Evolutionary conservation across 1,284 basidiomycete species (phyloP), one percentile per base, ranked within the genome.

Genomic region (Pholiota adiposa): DNA sequence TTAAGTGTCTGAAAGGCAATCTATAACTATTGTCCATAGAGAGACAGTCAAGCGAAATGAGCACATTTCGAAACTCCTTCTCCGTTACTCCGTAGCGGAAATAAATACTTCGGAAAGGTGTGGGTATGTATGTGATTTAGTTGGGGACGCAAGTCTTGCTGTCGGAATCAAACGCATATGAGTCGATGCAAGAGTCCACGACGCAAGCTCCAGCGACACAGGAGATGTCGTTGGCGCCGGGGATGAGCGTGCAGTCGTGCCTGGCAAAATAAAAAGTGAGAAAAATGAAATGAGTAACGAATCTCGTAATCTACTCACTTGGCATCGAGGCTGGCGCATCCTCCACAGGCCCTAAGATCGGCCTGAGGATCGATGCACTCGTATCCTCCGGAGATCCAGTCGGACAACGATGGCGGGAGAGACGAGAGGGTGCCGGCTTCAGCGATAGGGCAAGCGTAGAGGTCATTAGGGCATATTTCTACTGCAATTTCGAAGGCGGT

Each of bases 271-370:
- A 23, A 31, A 53, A 18, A 41, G n/a, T 41, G 31, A 53, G 6
- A 48, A 12, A 49, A 11, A 18, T 4, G 3, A 36, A 36, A 19
- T 33, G n/a, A 1, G 7, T 23, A 18, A n/a, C 11, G 11, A 40
- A 27, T 9, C n/a, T n/a, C n/a, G 18, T 40, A 19, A 41, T 36
- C 5, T 34, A 52, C 61, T 40, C 33, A 62, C 61, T 62, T 62
- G 5, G 49, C 41, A 50, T 62, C 52, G 23, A 63, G 51, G 31
- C 58, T 60, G 12, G 61, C 36, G 46, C 61, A 63, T 21, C 61
- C 58, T 46, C 61, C 55, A 31, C 61, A 63, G 12, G 58, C 54
- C 19, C 34, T 53, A 51, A 63, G 43, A 51, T 63, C 61, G n/a
- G 61, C 61, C 23, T 50, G 48, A 21, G 49, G 25, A 25, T 63